Base-by-base conservation (phyloP, 139 green algal species). In the Haematococcus sp. region DNA sequence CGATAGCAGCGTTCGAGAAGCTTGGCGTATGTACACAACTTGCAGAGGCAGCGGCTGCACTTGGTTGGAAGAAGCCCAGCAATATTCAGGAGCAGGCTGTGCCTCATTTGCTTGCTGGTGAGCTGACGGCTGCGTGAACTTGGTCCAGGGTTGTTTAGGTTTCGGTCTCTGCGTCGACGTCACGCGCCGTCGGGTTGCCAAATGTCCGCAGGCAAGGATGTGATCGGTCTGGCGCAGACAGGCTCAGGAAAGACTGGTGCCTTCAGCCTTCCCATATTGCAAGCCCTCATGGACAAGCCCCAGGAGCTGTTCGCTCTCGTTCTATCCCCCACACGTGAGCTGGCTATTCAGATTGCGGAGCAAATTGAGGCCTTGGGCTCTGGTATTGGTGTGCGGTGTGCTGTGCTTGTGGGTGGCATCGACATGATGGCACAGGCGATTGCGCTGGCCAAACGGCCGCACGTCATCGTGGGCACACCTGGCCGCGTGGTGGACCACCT, bases 401-500 rank as follows among this genome's bases (percentile, higher is more conserved):
- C 89, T 19, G 90, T 94, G 65, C 87, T 99, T 35, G 96, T 99
- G 65, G 96, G 96, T 0, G 96, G 96, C 59, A 92, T 99, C 28
- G 96, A 99, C 87, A 98, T 99, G 93, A 98, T 98, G 92, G 91
- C 91, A 25, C 92, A 94, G 84, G 85, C 94, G 25, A 96, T 99
- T 34, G 79, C 88, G 0, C 87, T 99, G 7, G 96, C 82, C 23
- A 95, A 91, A 73, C 83, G 95, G 33, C 96, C 96, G 31, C 95
- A 99, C 82, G 77, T 99, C 33, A 85, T 99, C 19, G 92, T 97
- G 28, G 96, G 94, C 51, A 99, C 96, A 3, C 96, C 96, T 0
- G 96, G 96, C 0, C 84, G 96, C 0, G 87, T 99, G 63, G 94
- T 99, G 60, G 96, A 99, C 87, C 96, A 99, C 87, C 84, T 99